phyloP scores from a whole-genome alignment of 805 yeast species.

The Brettanomyces anomalus region DNA sequence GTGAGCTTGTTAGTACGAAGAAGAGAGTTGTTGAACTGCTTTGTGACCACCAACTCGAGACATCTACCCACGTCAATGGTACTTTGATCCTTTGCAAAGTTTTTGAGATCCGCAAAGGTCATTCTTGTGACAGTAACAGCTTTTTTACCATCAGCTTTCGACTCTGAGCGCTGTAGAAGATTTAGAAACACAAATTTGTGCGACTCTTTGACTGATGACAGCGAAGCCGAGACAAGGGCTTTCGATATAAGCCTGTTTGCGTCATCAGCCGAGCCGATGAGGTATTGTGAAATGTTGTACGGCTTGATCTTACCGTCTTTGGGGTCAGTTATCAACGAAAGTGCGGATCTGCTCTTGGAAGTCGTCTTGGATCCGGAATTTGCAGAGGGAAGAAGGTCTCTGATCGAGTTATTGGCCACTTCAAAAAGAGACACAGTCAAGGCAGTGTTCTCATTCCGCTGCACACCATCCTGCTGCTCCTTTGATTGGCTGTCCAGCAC shows the following conservation, averaged over 20 bases:
- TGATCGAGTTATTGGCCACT: conserved; percentile 37
- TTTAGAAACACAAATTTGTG: conserved; percentile 39
- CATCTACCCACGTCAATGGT: conserved; percentile 43
- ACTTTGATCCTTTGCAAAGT: conserved; percentile 40
- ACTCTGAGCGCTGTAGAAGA: neutral
- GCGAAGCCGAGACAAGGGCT: no score
- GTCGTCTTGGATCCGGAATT: conserved; percentile 11
- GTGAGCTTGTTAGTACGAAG: conserved; percentile 41
- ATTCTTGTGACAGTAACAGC: conserved; percentile 24
- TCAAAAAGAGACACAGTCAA: conserved; percentile 46
- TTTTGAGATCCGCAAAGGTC: conserved; percentile 42
- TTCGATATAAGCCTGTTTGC: no score
- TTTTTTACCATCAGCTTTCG: neutral
- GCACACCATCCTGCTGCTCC: no score
- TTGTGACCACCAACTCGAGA: conserved; percentile 30
- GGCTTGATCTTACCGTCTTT: conserved; percentile 37
- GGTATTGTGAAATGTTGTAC: conserved; percentile 30
- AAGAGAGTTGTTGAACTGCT: conserved; percentile 31
- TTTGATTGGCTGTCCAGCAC: neutral
- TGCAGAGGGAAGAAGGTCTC: conserved; percentile 24
- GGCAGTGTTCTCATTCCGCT: conserved; percentile 15
- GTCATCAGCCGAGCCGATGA: conserved; percentile 15
- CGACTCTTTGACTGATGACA: neutral
- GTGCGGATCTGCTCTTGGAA: conserved; percentile 18
- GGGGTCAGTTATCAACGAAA: conserved; percentile 34